Evolutionary conservation across 2,329 filamentous ascomycete species (phyloP).

Genomic region (Pestalotiopsis sp.): DNA sequence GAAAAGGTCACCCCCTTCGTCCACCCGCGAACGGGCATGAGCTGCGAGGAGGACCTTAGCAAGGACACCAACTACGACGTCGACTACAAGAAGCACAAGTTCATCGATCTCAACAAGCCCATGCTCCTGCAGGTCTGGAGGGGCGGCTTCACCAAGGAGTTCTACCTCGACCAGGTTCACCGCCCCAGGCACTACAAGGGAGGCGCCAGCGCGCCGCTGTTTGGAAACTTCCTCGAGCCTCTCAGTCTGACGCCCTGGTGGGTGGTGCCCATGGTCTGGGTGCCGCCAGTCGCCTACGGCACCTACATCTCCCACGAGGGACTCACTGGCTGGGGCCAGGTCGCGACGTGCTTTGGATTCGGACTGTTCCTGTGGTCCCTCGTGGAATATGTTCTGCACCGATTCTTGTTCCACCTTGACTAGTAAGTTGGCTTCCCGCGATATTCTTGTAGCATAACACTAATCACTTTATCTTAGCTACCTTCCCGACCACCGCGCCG

Average conservation of each 20-base stretch:
- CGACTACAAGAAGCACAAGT: slow-evolving; percentile 92
- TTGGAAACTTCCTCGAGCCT: slow-evolving; percentile 99
- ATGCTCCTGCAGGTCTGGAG: slow-evolving; percentile 87
- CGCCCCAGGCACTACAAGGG: slow-evolving; percentile 94
- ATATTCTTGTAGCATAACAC: slow-evolving; percentile 13
- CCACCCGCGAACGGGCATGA: slow-evolving; percentile 80
- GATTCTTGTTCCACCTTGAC: slow-evolving; percentile 93
- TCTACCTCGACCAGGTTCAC: slow-evolving; percentile 96
- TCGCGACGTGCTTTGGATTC: slow-evolving; percentile 65
- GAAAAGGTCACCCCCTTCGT: slow-evolving; percentile 33
- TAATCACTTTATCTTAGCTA: slow-evolving; percentile 55
- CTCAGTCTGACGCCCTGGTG: slow-evolving; percentile 94
- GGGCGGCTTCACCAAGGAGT: slow-evolving; percentile 89
- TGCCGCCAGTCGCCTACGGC: slow-evolving; percentile 78
- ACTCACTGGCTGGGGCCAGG: slow-evolving; percentile 49
- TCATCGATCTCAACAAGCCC: slow-evolving; percentile 84
- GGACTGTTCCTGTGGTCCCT: slow-evolving; percentile 86
- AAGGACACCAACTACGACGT: slow-evolving; percentile 76
- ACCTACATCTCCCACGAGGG: slow-evolving; percentile 66
- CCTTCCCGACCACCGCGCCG: slow-evolving; percentile 89
- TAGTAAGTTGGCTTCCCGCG: slow-evolving; percentile 58
- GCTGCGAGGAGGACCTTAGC: slow-evolving; percentile 81
- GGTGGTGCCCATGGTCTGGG: slow-evolving; percentile 81
- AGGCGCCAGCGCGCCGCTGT: slow-evolving; percentile 87
- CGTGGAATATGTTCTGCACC: slow-evolving; percentile 85